A percentile compares a stretch with the other conserved stretches of the same genome.
Conservation (phyloP, 192 early-diverging fungal species). For the Linnemannia schmuckeri region DNA sequence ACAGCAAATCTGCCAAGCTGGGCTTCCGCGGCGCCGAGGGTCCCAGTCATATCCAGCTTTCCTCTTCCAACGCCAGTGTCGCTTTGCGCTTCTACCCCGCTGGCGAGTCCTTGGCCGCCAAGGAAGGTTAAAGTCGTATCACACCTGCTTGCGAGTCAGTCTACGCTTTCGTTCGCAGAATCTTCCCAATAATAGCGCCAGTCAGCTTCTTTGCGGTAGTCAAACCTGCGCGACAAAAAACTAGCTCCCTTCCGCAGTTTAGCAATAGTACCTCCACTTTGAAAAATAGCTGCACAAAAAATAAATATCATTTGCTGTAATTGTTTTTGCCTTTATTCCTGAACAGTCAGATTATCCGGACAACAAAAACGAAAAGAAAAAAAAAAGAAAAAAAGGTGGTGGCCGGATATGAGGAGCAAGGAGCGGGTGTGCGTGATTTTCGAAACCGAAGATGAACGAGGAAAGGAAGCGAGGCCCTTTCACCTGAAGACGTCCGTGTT, state of each 20-base stretch:
- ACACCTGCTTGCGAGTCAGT: too few relatives aligned
- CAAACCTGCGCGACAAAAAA: too few relatives aligned
- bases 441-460: too few relatives aligned
- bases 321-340: neutral
- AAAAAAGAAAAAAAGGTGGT: neutral
- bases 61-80: conserved; percentile 19
- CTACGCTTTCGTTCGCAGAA: neutral
- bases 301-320: too few relatives aligned
- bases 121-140: neutral
- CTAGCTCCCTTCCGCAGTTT: too few relatives aligned
- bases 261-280: too few relatives aligned
- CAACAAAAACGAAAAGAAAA: conserved; percentile 11
- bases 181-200: neutral
- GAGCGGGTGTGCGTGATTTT: neutral
- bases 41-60: conserved; percentile 32
- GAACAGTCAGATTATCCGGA: neutral
- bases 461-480: conserved; percentile 15
- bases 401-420: neutral
- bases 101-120: conserved; percentile 11
- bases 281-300: too few relatives aligned
- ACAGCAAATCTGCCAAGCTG: conserved; percentile 26
- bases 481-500: conserved; percentile 83
- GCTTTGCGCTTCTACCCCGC: conserved; percentile 32
- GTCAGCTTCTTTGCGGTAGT: neutral
- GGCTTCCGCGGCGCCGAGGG: conserved; percentile 23